A percentile compares a stretch with the other conserved stretches of the same genome.
phyloP scores from a whole-genome alignment of 352 stramenopile genomes.

The Phytophthora capsici region DNA sequence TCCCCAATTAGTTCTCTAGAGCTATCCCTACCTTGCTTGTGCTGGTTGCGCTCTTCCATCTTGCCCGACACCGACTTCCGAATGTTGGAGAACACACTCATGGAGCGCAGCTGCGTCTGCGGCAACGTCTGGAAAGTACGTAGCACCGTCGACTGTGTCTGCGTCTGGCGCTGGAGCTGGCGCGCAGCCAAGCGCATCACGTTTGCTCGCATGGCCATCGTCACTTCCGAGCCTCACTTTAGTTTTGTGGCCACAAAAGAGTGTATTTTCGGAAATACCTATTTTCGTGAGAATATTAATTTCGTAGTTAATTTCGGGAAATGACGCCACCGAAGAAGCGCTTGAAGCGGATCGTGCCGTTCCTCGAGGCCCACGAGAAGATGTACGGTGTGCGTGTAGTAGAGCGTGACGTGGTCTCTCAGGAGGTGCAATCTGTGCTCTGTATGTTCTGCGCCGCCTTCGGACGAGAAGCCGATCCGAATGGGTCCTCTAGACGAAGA shows the following conservation, averaged over 20 bases:
- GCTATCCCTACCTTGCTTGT: slow-evolving; percentile 64
- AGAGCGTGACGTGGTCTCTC: slow-evolving; percentile 5
- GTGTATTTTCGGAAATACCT: too few relatives aligned
- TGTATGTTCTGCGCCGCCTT: slow-evolving; percentile 41
- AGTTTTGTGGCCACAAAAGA: too few relatives aligned
- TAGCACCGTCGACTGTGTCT: slow-evolving; percentile 1
- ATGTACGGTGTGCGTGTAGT: slow-evolving; percentile 33
- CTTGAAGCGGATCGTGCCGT: slow-evolving; percentile 26
- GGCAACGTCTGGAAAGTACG: slow-evolving; percentile 8
- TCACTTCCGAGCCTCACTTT: slow-evolving; percentile 28
- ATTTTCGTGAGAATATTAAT: too few relatives aligned
- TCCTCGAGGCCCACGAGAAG: slow-evolving; percentile 29
- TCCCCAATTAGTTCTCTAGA: too few relatives aligned
- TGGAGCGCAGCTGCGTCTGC: slow-evolving; percentile 54
- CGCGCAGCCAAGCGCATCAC: slow-evolving; percentile 40
- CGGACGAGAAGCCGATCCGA: slow-evolving; percentile 26
- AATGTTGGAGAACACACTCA: slow-evolving; percentile 80
- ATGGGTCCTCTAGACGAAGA: background rate
- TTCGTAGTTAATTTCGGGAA: too few relatives aligned
- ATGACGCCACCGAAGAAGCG: slow-evolving; percentile 11
- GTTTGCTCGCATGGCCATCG: slow-evolving; percentile 52
- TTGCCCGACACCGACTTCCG: slow-evolving; percentile 77
- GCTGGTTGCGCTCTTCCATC: slow-evolving; percentile 82
- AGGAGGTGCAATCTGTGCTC: slow-evolving; percentile 10
- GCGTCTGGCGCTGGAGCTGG: slow-evolving; percentile 34